These are phyloP conservation scores for Boletus reticulatus DNA, from an alignment of 768 basidiomycete genomes.

Conservation along the genomic window DNA sequence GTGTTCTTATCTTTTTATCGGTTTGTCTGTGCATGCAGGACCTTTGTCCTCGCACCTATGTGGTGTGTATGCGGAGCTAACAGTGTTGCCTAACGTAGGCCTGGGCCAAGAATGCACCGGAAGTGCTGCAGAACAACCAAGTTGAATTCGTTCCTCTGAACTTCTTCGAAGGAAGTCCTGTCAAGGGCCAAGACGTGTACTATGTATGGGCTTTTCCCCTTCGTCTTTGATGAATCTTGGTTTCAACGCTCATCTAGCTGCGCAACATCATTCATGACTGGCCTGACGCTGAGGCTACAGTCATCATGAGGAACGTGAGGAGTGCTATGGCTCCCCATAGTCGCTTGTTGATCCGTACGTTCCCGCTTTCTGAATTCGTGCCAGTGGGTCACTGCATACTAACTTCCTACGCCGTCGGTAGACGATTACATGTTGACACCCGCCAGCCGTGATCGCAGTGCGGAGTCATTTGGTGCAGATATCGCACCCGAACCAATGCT, in stretches of 20 bases:
- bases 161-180: conserved; percentile 19
- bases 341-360: conserved; percentile 34
- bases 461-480: conserved; percentile 14
- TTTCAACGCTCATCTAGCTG: conserved; percentile 11
- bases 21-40: too few relatives aligned
- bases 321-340: conserved; percentile 29
- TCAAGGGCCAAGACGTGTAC: conserved; percentile 21
- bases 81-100: too few relatives aligned
- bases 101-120: conserved; percentile 16
- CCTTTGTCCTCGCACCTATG: background rate
- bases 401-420: background rate
- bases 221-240: background rate
- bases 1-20: background rate
- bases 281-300: conserved; percentile 33
- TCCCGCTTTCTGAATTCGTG: too few relatives aligned
- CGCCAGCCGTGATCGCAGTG: conserved; percentile 6
- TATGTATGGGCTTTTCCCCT: conserved; percentile 13
- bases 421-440: conserved; percentile 22
- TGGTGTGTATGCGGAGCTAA: too few relatives aligned
- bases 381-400: background rate
- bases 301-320: conserved; percentile 30
- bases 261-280: conserved; percentile 36
- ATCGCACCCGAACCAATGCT: conserved; percentile 45
- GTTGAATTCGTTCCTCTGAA: conserved; percentile 18
- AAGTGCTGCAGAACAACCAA: conserved; percentile 14